phyloP scores from a whole-genome alignment of 2,329 filamentous ascomycete genomes.

The Fusarium sp. region DNA sequence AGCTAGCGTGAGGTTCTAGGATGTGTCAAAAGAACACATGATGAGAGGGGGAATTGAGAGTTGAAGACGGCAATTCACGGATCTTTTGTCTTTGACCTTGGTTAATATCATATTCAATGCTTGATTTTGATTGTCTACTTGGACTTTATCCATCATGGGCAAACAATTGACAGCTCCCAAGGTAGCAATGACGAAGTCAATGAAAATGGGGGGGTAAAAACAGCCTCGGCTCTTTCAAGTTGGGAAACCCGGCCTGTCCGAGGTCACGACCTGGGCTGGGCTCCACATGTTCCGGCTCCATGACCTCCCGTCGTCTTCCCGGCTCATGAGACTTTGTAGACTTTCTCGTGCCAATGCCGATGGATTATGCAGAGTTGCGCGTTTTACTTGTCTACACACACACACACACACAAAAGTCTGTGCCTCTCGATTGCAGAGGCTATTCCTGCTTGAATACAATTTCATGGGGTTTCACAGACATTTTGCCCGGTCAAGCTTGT shows the following conservation, averaged over 20 bases:
- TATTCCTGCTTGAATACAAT: background rate
- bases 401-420: background rate
- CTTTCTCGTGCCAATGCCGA: background rate
- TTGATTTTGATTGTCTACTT: background rate
- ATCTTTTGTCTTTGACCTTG: background rate
- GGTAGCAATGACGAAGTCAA: background rate
- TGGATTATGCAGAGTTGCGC: constrained; percentile 9
- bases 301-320: background rate
- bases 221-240: constrained; percentile 33
- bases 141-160: background rate
- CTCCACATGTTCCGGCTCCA: constrained; percentile 24
- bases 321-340: constrained; percentile 25
- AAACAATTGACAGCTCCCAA: background rate
- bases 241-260: constrained; percentile 16
- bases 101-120: background rate
- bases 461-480: background rate
- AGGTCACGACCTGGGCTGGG: background rate
- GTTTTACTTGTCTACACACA: background rate
- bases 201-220: background rate
- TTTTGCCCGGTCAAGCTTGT: background rate
- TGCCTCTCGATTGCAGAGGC: background rate
- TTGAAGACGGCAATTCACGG: background rate
- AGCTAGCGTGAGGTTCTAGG: background rate
- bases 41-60: background rate
- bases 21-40: background rate